Conservation (phyloP, 768 basidiomycete genomes). For the Russula dissimulans region DNA sequence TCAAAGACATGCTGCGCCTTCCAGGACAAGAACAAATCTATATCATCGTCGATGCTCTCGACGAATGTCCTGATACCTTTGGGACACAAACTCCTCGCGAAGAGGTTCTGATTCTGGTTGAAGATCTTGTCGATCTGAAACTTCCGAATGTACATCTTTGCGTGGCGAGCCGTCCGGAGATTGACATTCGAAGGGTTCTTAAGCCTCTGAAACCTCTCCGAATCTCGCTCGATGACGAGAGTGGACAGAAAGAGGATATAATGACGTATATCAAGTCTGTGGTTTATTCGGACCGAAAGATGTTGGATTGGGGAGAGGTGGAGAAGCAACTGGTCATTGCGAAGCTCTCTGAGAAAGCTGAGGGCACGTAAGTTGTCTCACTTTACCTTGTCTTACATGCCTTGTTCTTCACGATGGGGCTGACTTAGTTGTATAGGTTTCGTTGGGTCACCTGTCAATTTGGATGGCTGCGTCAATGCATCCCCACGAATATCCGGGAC, state of each 20-base stretch:
- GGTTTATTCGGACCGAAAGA: neutral
- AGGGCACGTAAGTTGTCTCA: constrained; percentile 3
- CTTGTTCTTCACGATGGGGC: neutral
- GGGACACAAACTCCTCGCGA: neutral
- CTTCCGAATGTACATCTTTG: neutral
- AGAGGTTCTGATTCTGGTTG: neutral
- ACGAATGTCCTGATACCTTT: neutral
- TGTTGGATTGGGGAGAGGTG: neutral
- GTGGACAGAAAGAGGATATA: neutral
- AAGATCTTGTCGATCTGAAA: neutral
- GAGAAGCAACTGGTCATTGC: neutral
- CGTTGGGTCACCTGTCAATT: constrained; percentile 2
- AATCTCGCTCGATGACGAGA: neutral
- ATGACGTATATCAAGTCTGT: neutral
- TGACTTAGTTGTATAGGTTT: neutral
- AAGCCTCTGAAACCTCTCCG: neutral
- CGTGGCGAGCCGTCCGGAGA: neutral
- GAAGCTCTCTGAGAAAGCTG: neutral
- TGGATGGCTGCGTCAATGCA: neutral
- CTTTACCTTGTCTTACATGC: no score
- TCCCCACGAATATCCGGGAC: neutral
- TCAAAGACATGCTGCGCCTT: neutral
- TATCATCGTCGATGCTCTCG: neutral
- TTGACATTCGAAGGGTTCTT: neutral
- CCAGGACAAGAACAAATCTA: neutral